phyloP scores from a whole-genome alignment of 176 grass and related monocot species.

The Dendrocalamus sinicus region DNA sequence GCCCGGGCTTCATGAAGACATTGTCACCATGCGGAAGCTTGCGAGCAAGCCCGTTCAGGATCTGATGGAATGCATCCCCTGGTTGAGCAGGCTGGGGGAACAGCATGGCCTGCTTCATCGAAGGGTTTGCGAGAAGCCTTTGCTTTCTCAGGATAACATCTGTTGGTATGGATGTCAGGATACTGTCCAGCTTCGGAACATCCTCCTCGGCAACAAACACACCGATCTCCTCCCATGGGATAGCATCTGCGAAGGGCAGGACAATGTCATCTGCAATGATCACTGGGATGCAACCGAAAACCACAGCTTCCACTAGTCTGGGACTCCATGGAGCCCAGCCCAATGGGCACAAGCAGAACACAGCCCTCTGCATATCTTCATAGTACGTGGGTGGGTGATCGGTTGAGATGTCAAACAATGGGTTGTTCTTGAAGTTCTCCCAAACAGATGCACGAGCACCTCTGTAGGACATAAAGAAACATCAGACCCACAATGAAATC shows the following conservation, averaged over 20 bases:
- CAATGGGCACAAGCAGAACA: slow-evolving; percentile 92
- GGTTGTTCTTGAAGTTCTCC: slow-evolving; percentile 97
- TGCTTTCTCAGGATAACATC: slow-evolving; percentile 95
- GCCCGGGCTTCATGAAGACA: slow-evolving; percentile 72
- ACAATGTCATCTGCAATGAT: slow-evolving; percentile 93
- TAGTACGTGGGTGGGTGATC: slow-evolving; percentile 89
- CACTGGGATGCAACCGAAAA: slow-evolving; percentile 94
- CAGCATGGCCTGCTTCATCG: slow-evolving; percentile 91
- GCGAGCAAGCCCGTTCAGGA: slow-evolving; percentile 78
- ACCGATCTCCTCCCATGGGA: slow-evolving; percentile 90
- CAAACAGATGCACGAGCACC: slow-evolving; percentile 88
- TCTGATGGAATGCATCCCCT: slow-evolving; percentile 94
- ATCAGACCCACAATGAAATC: not conserved
- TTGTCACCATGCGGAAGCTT: slow-evolving; percentile 76
- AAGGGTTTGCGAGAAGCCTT: slow-evolving; percentile 82
- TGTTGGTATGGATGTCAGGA: slow-evolving; percentile 78
- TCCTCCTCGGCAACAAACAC: slow-evolving; percentile 86
- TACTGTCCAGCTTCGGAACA: slow-evolving; percentile 82
- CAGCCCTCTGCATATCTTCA: slow-evolving; percentile 89
- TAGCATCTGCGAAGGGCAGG: slow-evolving; percentile 83
- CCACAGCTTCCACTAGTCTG: slow-evolving; percentile 80
- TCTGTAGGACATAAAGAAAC: slow-evolving; percentile 45
- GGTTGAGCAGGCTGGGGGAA: slow-evolving; percentile 80
- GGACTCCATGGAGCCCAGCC: slow-evolving; percentile 99
- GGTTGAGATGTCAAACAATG: slow-evolving; percentile 89